These are phyloP conservation scores for Trichosporon sp. DNA, from an alignment of 1,284 basidiomycete genomes.

Conservation along the genomic window DNA sequence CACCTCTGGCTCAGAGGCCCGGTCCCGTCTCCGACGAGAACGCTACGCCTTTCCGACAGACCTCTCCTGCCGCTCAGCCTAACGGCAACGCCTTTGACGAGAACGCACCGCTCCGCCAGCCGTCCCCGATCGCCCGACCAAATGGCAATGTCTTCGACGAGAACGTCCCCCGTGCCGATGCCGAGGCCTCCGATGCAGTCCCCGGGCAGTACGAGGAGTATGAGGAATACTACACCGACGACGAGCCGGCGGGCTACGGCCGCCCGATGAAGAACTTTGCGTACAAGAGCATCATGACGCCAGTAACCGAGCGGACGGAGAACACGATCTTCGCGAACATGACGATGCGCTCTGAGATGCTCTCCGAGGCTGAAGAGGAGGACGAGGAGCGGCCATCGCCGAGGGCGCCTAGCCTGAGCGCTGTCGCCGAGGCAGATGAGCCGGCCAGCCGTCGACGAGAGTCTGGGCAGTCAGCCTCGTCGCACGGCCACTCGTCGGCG, in stretches of 20 bases:
- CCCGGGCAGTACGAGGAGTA: conserved; percentile 11
- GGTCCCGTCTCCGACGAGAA: conserved; percentile 8
- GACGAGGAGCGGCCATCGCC: conserved; percentile 22
- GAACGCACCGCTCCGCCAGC: conserved; percentile 1
- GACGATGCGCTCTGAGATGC: conserved; percentile 2
- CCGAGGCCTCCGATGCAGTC: conserved; percentile 22
- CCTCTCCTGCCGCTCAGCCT: conserved; percentile 5
- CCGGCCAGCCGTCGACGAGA: not conserved
- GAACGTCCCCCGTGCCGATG: conserved; percentile 9
- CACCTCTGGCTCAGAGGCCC: conserved; percentile 10
- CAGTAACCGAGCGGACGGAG: conserved; percentile 90
- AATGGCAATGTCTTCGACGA: conserved; percentile 30
- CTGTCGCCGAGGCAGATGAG: conserved; percentile 12
- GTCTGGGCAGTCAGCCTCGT: not conserved
- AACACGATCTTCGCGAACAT: conserved; percentile 58
- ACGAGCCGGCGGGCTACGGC: conserved; percentile 53
- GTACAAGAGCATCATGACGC: conserved; percentile 75
- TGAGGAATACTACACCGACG: conserved; percentile 21
- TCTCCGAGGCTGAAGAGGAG: conserved; percentile 17
- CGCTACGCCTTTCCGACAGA: not conserved
- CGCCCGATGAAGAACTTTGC: conserved; percentile 58
- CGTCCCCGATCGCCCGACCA: too few species aligned
- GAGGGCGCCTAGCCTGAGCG: conserved; percentile 14
- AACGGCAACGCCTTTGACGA: conserved; percentile 23
- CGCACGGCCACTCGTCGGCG: not conserved